Conservation (phyloP, 2,329 filamentous ascomycete genomes). For the Thelonectria rubi region DNA sequence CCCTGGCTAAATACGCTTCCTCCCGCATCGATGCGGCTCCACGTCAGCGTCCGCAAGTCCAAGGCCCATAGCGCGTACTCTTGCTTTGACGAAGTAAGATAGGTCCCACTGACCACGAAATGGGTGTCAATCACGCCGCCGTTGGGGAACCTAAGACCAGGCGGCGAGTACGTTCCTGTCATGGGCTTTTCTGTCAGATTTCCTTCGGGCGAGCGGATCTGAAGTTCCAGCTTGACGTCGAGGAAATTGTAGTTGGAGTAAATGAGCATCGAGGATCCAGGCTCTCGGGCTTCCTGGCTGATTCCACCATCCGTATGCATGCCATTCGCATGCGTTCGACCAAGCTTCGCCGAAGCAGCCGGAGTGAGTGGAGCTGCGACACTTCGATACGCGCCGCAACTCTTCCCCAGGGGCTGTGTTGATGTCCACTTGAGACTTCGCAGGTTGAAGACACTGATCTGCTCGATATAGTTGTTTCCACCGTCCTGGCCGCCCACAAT, state of each 20-base stretch:
- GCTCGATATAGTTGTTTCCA: slow-evolving; percentile 98
- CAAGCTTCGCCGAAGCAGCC: slow-evolving; percentile 71
- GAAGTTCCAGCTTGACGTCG: slow-evolving; percentile 94
- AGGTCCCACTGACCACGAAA: slow-evolving; percentile 97
- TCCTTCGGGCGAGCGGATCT: slow-evolving; percentile 86
- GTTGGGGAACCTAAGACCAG: slow-evolving; percentile 93
- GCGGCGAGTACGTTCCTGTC: slow-evolving; percentile 86
- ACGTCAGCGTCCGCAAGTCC: slow-evolving; percentile 86
- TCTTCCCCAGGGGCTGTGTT: slow-evolving; percentile 85
- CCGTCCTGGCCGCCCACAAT: slow-evolving; percentile 96
- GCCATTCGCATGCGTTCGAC: slow-evolving; percentile 61
- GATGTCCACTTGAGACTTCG: slow-evolving; percentile 95
- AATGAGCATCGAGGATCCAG: slow-evolving; percentile 84
- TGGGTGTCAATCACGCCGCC: slow-evolving; percentile 95
- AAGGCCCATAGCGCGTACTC: slow-evolving; percentile 98
- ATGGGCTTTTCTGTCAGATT: slow-evolving; percentile 87
- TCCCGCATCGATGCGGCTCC: slow-evolving; percentile 95
- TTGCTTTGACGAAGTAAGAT: slow-evolving; percentile 96
- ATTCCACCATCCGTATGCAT: slow-evolving; percentile 57
- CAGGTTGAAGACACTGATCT: slow-evolving; percentile 98
- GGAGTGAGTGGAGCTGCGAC: slow-evolving; percentile 86
- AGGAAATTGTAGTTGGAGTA: slow-evolving; percentile 99
- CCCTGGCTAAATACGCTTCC: slow-evolving; percentile 95
- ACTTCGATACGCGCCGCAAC: slow-evolving; percentile 94
- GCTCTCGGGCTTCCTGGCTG: slow-evolving; percentile 63